These are phyloP conservation scores for Pseudogymnoascus sp. DNA, from an alignment of 2,329 filamentous ascomycete genomes.

Conservation along the genomic window DNA sequence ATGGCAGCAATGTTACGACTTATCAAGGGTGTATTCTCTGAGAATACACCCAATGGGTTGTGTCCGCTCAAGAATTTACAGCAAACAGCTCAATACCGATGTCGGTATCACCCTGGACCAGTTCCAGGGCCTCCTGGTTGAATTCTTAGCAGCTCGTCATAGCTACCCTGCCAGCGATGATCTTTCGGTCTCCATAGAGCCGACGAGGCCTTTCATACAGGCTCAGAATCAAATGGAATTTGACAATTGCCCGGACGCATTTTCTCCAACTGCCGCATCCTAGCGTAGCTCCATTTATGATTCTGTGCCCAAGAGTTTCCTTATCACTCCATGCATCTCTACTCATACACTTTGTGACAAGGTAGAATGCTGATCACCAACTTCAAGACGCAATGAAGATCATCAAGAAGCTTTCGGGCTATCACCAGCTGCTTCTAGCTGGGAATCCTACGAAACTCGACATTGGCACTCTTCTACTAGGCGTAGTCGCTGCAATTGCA, in stretches of 20 bases:
- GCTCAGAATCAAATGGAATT: constrained; percentile 8
- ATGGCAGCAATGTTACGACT: not conserved
- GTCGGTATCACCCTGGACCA: constrained; percentile 18
- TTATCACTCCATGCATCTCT: not conserved
- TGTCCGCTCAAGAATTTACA: not conserved
- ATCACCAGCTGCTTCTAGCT: constrained; percentile 31
- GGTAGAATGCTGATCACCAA: not conserved
- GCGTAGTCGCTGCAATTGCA: constrained; percentile 40
- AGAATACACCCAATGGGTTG: not conserved
- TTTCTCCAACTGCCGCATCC: not conserved
- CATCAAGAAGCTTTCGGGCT: constrained; percentile 29
- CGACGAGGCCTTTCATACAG: not conserved
- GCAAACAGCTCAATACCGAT: constrained; percentile 18
- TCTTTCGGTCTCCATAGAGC: not conserved
- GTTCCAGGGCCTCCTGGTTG: not conserved
- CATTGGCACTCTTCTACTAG: constrained; percentile 29
- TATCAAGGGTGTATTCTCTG: not conserved
- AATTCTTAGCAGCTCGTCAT: not conserved
- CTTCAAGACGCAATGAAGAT: constrained; percentile 22
- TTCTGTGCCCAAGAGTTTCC: not conserved
- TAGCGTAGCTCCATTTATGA: not conserved
- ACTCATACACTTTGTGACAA: not conserved
- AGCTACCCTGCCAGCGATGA: not conserved
- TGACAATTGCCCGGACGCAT: not conserved
- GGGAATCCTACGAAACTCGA: constrained; percentile 31